These are phyloP conservation scores for Cadophora sp. DNA, from an alignment of 2,329 filamentous ascomycete species.

Conservation along the genomic window DNA sequence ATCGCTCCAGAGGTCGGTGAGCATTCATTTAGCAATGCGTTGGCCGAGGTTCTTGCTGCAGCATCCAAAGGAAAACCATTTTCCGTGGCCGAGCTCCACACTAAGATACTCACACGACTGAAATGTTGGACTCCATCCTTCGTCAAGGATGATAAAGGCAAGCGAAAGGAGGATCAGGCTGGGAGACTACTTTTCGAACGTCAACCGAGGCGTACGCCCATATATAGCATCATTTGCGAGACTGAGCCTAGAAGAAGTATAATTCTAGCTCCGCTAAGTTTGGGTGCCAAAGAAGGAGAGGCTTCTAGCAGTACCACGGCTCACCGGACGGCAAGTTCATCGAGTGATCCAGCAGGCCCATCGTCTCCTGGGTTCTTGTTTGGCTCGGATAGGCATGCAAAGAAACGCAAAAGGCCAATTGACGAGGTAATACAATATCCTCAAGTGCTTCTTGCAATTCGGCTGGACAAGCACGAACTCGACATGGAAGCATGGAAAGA, in stretches of 20 bases:
- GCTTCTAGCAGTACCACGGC: not conserved
- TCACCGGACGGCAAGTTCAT: not conserved
- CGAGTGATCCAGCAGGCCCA: not conserved
- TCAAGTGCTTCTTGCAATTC: conserved; percentile 20
- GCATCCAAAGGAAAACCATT: conserved; percentile 14
- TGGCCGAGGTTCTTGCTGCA: conserved; percentile 16
- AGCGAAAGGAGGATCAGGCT: not conserved
- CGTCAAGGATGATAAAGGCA: not conserved
- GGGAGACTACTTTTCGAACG: conserved; percentile 18
- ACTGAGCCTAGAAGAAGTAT: conserved; percentile 19
- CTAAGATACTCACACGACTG: conserved; percentile 10
- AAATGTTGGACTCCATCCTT: conserved; percentile 21
- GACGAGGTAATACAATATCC: conserved; percentile 13
- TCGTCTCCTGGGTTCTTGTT: not conserved
- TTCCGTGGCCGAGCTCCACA: conserved; percentile 19
- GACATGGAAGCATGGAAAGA: conserved; percentile 21
- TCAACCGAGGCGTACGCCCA: conserved; percentile 22
- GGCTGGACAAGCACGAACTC: conserved; percentile 17
- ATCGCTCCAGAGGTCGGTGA: conserved; percentile 22
- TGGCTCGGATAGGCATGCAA: not conserved
- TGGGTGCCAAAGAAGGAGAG: no score
- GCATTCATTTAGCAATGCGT: conserved; percentile 24
- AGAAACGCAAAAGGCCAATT: conserved; percentile 2
- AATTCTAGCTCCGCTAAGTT: not conserved
- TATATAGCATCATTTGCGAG: conserved; percentile 25